Conservation (phyloP, 2,329 filamentous ascomycete species). For the Didymella sp. region DNA sequence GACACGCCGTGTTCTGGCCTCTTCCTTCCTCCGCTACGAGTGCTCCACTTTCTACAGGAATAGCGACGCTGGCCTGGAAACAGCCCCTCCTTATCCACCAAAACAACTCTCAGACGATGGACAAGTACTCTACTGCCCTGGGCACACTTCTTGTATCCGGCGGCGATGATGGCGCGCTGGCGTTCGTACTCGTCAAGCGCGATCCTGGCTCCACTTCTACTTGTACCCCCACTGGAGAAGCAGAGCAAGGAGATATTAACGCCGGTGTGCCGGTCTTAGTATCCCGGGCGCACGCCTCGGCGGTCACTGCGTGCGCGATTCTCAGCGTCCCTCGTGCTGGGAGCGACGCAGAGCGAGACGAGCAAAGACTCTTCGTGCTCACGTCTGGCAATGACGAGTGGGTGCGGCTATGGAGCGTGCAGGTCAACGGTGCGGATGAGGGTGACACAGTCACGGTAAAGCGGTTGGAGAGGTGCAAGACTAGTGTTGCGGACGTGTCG, state of each 20-base stretch:
- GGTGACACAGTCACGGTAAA: slow-evolving; percentile 39
- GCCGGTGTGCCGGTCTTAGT: slow-evolving; percentile 51
- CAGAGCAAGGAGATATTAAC: background rate
- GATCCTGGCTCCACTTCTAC: background rate
- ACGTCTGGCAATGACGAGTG: slow-evolving; percentile 58
- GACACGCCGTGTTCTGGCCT: slow-evolving; percentile 71
- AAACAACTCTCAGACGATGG: slow-evolving; percentile 73
- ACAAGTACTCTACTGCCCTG: slow-evolving; percentile 41
- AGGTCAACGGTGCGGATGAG: background rate
- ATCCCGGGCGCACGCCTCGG: slow-evolving; percentile 71
- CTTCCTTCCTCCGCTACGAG: no score
- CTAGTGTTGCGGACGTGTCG: slow-evolving; percentile 63
- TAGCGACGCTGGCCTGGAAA: slow-evolving; percentile 36
- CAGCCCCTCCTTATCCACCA: slow-evolving; percentile 67
- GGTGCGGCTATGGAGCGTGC: slow-evolving; percentile 57
- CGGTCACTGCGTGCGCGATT: slow-evolving; percentile 66
- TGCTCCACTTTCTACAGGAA: background rate
- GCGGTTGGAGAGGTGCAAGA: slow-evolving; percentile 47
- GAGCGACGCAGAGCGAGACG: background rate
- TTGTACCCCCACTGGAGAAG: background rate
- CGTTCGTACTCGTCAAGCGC: slow-evolving; percentile 46
- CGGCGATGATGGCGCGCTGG: slow-evolving; percentile 87
- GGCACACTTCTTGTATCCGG: slow-evolving; percentile 71
- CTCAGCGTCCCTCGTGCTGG: slow-evolving; percentile 32
- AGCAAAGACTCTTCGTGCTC: slow-evolving; percentile 34